Percentiles rank a stretch among this genome's conserved stretches.
Evolutionary conservation across 345 rosid species (phyloP).

Genomic region (Cardamine resedifolia): DNA sequence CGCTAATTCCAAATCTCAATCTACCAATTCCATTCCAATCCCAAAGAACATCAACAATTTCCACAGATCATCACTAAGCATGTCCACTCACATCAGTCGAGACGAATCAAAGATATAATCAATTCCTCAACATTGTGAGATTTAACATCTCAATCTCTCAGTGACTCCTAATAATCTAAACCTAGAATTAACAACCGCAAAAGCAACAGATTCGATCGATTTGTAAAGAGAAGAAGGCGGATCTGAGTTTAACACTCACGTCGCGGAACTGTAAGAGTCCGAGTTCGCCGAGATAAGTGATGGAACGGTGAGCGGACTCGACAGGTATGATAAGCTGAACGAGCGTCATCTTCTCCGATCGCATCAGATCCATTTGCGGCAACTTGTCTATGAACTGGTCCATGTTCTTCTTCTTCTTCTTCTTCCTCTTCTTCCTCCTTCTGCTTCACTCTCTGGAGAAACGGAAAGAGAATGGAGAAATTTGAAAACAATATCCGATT

Average conservation of each 20-base stretch:
- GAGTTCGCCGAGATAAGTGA: conserved; percentile 80
- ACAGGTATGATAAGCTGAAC: conserved; percentile 94
- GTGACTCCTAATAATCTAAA: conserved; percentile 19
- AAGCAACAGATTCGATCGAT: conserved; percentile 18
- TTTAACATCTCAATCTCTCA: background rate
- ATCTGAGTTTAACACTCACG: conserved; percentile 58
- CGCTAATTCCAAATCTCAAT: conserved; percentile 3
- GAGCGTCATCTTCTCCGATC: conserved; percentile 91
- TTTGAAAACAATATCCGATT: conserved; percentile 24
- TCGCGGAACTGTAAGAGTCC: conserved; percentile 81
- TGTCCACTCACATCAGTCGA: conserved; percentile 11
- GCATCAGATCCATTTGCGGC: conserved; percentile 97
- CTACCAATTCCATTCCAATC: conserved; percentile 10
- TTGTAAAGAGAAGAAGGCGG: conserved; percentile 32
- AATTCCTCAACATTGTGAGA: conserved; percentile 26
- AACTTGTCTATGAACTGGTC: conserved; percentile 64
- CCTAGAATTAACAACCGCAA: background rate
- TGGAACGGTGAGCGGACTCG: conserved; percentile 84
- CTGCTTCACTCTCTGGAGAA: conserved; percentile 34
- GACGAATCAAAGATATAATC: conserved; percentile 7
- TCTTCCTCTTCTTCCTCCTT: conserved; percentile 2
- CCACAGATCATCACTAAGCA: conserved; percentile 29
- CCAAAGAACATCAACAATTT: conserved; percentile 21
- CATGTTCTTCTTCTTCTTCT: conserved; percentile 35
- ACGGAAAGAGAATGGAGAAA: conserved; percentile 21